Evolutionary conservation across 2,329 filamentous ascomycete species (phyloP).

Genomic region (Coniochaeta hoffmannii): DNA sequence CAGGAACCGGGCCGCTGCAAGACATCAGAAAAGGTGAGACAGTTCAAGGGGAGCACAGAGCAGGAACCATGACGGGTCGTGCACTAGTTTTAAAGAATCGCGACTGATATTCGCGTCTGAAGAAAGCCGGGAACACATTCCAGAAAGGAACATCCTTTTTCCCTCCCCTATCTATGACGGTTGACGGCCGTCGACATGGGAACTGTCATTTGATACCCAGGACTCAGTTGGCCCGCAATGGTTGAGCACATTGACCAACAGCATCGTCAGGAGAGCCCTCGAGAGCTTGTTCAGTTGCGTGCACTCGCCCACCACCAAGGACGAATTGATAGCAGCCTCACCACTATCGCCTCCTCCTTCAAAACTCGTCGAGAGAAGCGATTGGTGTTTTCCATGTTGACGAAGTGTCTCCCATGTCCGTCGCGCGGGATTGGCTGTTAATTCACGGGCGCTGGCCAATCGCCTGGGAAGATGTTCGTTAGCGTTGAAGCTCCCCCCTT

Average conservation of each 20-base stretch:
- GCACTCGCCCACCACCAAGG: neutral
- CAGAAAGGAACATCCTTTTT: neutral
- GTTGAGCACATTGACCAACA: neutral
- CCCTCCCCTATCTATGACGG: neutral
- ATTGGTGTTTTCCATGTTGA: neutral
- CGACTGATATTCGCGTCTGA: neutral
- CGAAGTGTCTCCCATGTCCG: neutral
- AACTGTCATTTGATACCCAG: neutral
- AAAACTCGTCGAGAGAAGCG: neutral
- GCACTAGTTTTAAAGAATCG: neutral
- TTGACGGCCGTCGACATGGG: neutral
- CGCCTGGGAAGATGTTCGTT: neutral
- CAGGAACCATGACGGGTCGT: neutral
- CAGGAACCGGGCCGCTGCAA: neutral
- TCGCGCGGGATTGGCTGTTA: conserved; percentile 2
- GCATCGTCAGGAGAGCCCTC: neutral
- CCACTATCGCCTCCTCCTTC: neutral
- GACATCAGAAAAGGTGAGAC: conserved; percentile 3
- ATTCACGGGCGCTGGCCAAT: conserved; percentile 3
- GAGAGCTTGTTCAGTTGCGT: neutral
- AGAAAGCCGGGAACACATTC: neutral
- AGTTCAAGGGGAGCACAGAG: neutral
- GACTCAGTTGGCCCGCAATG: neutral
- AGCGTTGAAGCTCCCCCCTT: conserved; percentile 2
- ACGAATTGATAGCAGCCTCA: neutral